Base-by-base conservation (phyloP, 768 basidiomycete species). In the Phaeotremella skinneri region DNA sequence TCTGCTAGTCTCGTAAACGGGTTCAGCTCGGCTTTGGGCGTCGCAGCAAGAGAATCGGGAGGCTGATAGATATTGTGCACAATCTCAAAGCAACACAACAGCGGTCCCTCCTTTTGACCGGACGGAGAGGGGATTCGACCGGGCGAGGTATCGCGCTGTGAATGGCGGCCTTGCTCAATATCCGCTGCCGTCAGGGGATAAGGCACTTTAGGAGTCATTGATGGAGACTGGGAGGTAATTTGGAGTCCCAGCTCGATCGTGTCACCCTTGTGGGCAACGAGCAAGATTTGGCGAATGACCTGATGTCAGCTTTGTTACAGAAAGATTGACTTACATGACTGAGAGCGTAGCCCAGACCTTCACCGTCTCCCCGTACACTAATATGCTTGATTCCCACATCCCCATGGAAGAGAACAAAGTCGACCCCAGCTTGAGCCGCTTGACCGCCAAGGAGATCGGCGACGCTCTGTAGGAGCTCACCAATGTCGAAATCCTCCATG, bases 331-430 rank as follows among this genome's bases (percentile, higher is more conserved):
- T 81, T 79, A 94, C 93, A 81, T 92, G 88, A 37, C 85, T 85
- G 56, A 96, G 76, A 2, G 85, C 83, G 79, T 87, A 93, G 37
- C 85, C 85, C 60, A 94, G 80, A 7, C 86, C 91, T 68, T 85
- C 86, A 69, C 91, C 92, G 66, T 91, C 88, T 20, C 90, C 91
- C 66, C 81, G 84, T 14, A 94, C 91, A 56, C 84, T 85, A 50
- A 91, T 82, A 64, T 92, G 90, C 79, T 88, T 89, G 81, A 96
- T 81, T 21, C 87, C 87, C 21, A 88, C 85, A 73, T 94, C 91
- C 20, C 86, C 88, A 68, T 97, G 91, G 74, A 87, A 93, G 13
- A 96, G 79, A 17, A 94, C 90, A 63, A 97, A 79, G 75, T 97
- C 92, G 30, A 92, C 89, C n/a, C 87, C 88, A 49, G 81, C 83